phyloP scores from a whole-genome alignment of 371 early-diverging fungal species.

The Actinomortierella wolfii region DNA sequence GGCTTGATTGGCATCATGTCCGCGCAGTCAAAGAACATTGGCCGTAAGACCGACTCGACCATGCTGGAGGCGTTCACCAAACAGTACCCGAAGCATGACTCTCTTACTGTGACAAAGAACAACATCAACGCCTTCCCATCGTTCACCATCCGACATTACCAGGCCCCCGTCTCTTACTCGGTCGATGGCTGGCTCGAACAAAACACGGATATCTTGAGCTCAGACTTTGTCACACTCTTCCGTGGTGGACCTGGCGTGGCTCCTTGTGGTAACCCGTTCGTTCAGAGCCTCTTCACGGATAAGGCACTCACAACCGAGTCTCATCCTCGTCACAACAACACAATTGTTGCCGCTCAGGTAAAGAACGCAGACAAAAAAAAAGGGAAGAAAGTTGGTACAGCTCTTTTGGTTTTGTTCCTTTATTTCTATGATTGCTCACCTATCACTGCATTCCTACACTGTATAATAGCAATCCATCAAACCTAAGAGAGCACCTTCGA shows the following conservation, averaged over 20 bases:
- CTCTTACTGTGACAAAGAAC: slow-evolving; percentile 30
- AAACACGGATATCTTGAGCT: slow-evolving; percentile 74
- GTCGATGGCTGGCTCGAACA: slow-evolving; percentile 71
- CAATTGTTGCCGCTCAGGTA: slow-evolving; percentile 72
- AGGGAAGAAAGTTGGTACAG: neutral
- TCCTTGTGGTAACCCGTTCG: slow-evolving; percentile 75
- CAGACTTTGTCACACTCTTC: slow-evolving; percentile 86
- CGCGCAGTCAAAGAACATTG: slow-evolving; percentile 39
- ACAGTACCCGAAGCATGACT: slow-evolving; percentile 37
- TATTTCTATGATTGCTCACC: neutral
- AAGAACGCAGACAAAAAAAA: neutral
- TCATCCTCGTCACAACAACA: slow-evolving; percentile 78
- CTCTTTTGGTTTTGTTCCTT: neutral
- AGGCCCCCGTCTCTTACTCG: slow-evolving; percentile 72
- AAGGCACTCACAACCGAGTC: slow-evolving; percentile 80
- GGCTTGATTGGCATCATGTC: slow-evolving; percentile 76
- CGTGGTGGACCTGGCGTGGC: slow-evolving; percentile 56
- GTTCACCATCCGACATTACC: slow-evolving; percentile 82
- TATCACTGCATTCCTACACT: neutral
- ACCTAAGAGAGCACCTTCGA: slow-evolving; percentile 75
- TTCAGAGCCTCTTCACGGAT: slow-evolving; percentile 82
- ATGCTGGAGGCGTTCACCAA: slow-evolving; percentile 52
- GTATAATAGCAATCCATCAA: slow-evolving; percentile 61
- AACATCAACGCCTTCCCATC: slow-evolving; percentile 48
- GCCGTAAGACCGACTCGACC: slow-evolving; percentile 45